These are phyloP conservation scores for Colletotrichum costaricense DNA, from an alignment of 2,329 filamentous ascomycete species.

Conservation along the genomic window DNA sequence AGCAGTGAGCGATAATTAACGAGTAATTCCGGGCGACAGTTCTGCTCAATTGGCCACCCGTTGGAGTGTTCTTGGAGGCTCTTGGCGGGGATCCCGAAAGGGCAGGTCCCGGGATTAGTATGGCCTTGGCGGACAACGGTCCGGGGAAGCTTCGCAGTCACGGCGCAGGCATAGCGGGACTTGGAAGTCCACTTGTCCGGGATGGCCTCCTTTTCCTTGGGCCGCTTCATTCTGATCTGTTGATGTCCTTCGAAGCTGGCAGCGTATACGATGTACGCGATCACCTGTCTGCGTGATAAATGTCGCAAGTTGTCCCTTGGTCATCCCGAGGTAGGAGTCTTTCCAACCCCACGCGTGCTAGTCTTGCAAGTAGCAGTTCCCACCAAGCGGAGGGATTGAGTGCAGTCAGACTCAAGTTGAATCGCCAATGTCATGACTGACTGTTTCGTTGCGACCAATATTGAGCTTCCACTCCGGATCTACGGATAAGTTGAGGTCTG, in stretches of 20 bases:
- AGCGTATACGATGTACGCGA: neutral
- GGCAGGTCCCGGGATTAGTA: slow-evolving; percentile 31
- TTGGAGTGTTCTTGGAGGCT: slow-evolving; percentile 20
- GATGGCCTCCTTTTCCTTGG: neutral
- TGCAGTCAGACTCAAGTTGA: neutral
- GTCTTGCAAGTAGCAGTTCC: neutral
- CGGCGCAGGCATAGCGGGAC: slow-evolving; percentile 6
- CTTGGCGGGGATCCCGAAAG: slow-evolving; percentile 29
- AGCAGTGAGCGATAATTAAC: slow-evolving; percentile 20
- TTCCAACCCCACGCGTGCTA: neutral
- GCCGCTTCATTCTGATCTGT: neutral
- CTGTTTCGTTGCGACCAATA: neutral
- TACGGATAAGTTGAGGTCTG: neutral
- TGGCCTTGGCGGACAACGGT: slow-evolving; percentile 32
- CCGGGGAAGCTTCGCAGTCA: slow-evolving; percentile 29
- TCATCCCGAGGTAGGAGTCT: neutral
- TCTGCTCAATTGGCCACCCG: slow-evolving; percentile 1
- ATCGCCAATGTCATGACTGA: too few relatives aligned
- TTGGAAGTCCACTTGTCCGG: neutral
- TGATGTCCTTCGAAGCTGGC: neutral
- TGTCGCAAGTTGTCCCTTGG: neutral
- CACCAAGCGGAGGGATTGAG: neutral
- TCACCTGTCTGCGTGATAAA: neutral
- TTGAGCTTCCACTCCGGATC: slow-evolving; percentile 5
- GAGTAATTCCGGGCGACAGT: neutral